Conservation (phyloP, 257 asterid genomes). For the Henckelia pumila region DNA sequence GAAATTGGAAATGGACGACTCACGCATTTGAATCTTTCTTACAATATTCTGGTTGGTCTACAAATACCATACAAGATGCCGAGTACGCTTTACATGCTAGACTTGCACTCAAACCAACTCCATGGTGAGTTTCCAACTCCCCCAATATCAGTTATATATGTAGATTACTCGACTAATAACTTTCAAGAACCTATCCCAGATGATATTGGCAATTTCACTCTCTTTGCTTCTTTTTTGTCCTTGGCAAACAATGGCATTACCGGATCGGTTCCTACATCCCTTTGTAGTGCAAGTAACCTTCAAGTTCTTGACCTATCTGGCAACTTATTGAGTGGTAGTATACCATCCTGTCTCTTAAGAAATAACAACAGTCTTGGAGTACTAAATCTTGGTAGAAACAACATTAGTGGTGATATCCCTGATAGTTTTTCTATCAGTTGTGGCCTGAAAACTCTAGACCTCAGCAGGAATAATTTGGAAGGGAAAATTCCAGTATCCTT, state of each 20-base stretch:
- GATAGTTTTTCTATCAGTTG: slow-evolving; percentile 30
- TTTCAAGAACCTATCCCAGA: neutral
- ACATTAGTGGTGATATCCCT: slow-evolving; percentile 30
- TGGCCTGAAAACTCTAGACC: slow-evolving; percentile 38
- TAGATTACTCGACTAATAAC: too few relatives aligned
- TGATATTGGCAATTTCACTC: slow-evolving; percentile 14
- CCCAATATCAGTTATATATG: too few relatives aligned
- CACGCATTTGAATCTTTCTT: too few relatives aligned
- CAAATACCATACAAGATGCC: too few relatives aligned
- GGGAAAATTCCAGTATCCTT: slow-evolving; percentile 43
- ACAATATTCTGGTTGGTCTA: too few relatives aligned
- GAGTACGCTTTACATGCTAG: too few relatives aligned
- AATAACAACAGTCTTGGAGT: slow-evolving; percentile 22
- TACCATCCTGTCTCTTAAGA: slow-evolving; percentile 37
- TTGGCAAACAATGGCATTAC: slow-evolving; percentile 30
- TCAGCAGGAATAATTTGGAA: slow-evolving; percentile 34
- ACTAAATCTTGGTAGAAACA: slow-evolving; percentile 40
- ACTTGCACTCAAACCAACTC: too few relatives aligned
- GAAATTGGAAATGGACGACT: too few relatives aligned
- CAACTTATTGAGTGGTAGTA: slow-evolving; percentile 35
- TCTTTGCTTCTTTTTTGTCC: slow-evolving; percentile 25
- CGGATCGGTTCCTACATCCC: slow-evolving; percentile 43
- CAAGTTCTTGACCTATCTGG: slow-evolving; percentile 46
- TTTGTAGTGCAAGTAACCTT: slow-evolving; percentile 33
- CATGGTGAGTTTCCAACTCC: too few relatives aligned